Evolutionary conservation across 129 eudicot genomes (phyloP), one percentile per base, ranked within the genome.

Genomic region (Chrysanthemum lavandulifolium): DNA sequence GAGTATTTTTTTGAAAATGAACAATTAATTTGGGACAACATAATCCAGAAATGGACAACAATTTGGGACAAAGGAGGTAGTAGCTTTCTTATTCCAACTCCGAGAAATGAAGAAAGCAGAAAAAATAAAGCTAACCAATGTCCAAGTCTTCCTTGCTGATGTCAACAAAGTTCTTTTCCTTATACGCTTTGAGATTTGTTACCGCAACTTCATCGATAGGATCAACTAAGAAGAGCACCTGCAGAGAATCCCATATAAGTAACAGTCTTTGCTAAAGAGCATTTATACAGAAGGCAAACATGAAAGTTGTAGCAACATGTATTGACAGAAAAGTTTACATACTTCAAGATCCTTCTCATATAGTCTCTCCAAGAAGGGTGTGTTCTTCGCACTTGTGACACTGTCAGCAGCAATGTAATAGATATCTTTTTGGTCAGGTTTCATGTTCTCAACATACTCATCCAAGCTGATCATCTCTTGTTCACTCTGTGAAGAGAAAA

Each of bases 371-470:
- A 94, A 78, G 84, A 94, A 94, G 29, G 97, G 99, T 8, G 93
- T 82, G 79, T 86, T 94, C 79, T 78, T 94, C 67, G 99, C 99
- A 84, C 97, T 90, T 56, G 89, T 62, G 50, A 90, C 90, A 63
- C 99, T 94, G 59, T 94, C 97, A 45, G 96, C 80, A 69, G 97
- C 97, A 81, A 94, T 86, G 87, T 84, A 94, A 77, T 86, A 94
- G 43, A 94, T 94, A 74, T 88, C 84, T 63, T 94, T 94, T 81
- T 94, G 96, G n/a, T 86, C 97, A 65, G 94, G 73, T 67, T 94
- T 94, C 99, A 94, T 90, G 87, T 94, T 88, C 71, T 86, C 91
- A 64, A 94, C 82, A 77, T 90, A 94, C 84, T 94, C 99, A 68
- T 94, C 96, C 80, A 94, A 81, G 83, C 97, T 86, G 80, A 94